Base-by-base conservation (phyloP, 495 filamentous ascomycete genomes). In the Delitschia confertaspora region DNA sequence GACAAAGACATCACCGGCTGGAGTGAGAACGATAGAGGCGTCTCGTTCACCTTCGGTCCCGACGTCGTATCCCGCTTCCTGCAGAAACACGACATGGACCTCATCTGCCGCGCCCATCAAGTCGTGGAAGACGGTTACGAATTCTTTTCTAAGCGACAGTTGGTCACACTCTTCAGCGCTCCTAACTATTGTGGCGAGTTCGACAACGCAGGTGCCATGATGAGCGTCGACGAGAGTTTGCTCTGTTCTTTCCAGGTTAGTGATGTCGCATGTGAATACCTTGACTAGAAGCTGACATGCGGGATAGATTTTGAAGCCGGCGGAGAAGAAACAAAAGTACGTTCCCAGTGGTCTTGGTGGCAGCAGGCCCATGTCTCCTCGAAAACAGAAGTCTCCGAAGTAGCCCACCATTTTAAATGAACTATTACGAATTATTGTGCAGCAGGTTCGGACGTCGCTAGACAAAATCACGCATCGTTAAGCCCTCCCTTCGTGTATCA, bases 271-370 rank as follows among this genome's bases (percentile, higher is more conserved):
- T 35, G 8, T 9, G 6, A 6, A 39, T 40, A n/a, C n/a, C n/a
- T n/a, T n/a, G n/a, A n/a, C n/a, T n/a, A n/a, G n/a, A 20, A 11
- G 27, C 52, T 51, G 26, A 55, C 39, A 41, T 22, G 3, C 26
- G 10, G 19, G 17, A 24, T 55, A 96, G 89, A 98, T 98, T 67
- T 73, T 98, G 70, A 98, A 96, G 72, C 91, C 91, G 61, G 91
- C 91, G 67, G 91, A 98, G 78, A 98, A 98, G 80, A 98, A 98
- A 83, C 89, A 94, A 86, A 98, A 98, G 87, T 98, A 94, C 75
- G 89, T 94, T 63, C 83, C 84, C 71, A 79, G 80, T 72, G 78
- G 83, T 73, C 79, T 88, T 72, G 84, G 83, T 71, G 76, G 80
- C 70, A 77, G 80, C 78, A 80, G 80, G 69, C 76, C 83, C 69